Base-by-base conservation (phyloP, 345 rosid species). In the Ceriops tagal region DNA sequence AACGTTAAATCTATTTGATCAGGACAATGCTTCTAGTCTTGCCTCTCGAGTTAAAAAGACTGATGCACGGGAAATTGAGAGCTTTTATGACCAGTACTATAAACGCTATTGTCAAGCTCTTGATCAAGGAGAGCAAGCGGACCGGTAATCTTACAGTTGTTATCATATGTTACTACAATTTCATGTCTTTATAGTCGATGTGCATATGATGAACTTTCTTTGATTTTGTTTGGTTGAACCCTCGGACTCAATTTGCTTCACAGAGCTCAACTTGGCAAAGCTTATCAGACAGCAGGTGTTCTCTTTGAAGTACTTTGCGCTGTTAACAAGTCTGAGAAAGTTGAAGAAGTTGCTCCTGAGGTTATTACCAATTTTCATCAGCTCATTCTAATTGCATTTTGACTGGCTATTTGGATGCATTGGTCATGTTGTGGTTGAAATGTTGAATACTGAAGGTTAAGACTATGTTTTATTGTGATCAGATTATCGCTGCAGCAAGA, bases 261-360 rank as follows among this genome's bases (percentile, higher is more conserved):
- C 82, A 95, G 99, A 81, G 99, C 96, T 82, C 99, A 95, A 81
- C 97, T 95, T 77, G 99, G 95, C 37, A 92, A 95, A 81, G 99
- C 96, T 77, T 92, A 95, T 79, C 96, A 87, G 84, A 95, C 97
- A 15, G 99, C 99, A 0, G 97, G 99, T 59, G 96, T 95, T 64
- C 99, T 95, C 70, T 95, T 87, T 79, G 96, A 95, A 86, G 99
- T 92, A 69, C 96, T 95, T 65, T 92, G 93, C 65, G 98, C 98
- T 22, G 98, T 92, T 67, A 95, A 92, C 79, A 93, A 93, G 85
- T 80, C 89, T n/a, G 98, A 93, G 75, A 87, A 93, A 85, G 96
- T 91, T 53, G 98, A 93, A 87, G 97, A 91, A 85, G 99, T 93
- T 83, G 96, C 97, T 75, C 99, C 99, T 7, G 99, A 95, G 96